phyloP scores from a whole-genome alignment of 116 monocot species.

The Trichopus zeylanicus region DNA sequence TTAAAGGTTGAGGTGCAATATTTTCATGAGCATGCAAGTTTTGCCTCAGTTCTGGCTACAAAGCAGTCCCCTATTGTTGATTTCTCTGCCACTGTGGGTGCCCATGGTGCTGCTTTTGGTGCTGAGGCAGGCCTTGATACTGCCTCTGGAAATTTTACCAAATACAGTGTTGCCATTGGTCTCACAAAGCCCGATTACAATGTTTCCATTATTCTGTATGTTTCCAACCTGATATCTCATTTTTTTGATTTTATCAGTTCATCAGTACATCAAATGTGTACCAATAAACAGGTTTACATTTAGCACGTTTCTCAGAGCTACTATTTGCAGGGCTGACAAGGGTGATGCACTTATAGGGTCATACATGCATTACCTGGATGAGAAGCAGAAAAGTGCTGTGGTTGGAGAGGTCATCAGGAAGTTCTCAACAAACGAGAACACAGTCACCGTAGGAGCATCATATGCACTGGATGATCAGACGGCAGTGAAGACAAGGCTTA shows the following conservation, averaged over 20 bases:
- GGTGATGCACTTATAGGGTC: constrained; percentile 77
- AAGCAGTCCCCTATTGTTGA: constrained; percentile 69
- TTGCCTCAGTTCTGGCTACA: constrained; percentile 48
- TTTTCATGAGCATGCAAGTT: constrained; percentile 79
- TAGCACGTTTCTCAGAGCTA: background rate
- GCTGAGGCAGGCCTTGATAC: constrained; percentile 86
- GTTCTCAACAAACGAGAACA: constrained; percentile 86
- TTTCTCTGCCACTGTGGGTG: constrained; percentile 66
- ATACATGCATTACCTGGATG: constrained; percentile 54
- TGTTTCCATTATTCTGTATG: constrained; percentile 85
- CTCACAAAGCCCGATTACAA: constrained; percentile 60
- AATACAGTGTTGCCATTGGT: constrained; percentile 72
- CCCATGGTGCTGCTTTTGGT: constrained; percentile 71
- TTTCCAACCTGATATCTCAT: background rate
- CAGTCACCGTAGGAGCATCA: constrained; percentile 58
- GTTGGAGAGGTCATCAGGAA: constrained; percentile 67
- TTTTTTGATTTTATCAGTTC: background rate
- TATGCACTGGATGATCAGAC: constrained; percentile 60
- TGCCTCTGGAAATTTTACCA: constrained; percentile 55
- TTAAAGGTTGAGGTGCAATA: constrained; percentile 81
- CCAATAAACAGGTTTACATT: no score
- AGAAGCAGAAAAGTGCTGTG: constrained; percentile 42
- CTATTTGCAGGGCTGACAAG: constrained; percentile 63
- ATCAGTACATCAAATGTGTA: background rate
- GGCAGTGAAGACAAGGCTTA: constrained; percentile 71